A percentile compares a stretch with the other conserved stretches of the same genome.
These are phyloP conservation scores for Arabidopsis arenosa DNA, from an alignment of 345 rosid species.

Conservation along the genomic window DNA sequence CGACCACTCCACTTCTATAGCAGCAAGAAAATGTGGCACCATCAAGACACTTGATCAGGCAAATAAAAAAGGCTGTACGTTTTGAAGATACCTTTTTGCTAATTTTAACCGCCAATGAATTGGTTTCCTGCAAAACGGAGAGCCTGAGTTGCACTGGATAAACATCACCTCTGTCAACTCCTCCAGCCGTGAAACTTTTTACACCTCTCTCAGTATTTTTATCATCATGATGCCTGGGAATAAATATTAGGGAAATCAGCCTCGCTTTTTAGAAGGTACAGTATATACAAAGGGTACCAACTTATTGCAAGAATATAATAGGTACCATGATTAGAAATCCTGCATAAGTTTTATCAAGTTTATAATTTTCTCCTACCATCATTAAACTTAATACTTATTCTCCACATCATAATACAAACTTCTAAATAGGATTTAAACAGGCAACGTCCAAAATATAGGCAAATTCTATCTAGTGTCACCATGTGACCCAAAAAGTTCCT, in stretches of 20 bases:
- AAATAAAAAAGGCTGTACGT: conserved; percentile 10
- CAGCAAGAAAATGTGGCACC: conserved; percentile 15
- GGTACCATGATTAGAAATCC: conserved; percentile 15
- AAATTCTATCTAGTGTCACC: background rate
- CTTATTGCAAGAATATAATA: conserved; percentile 10
- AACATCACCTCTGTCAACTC: conserved; percentile 92
- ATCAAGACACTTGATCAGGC: conserved; percentile 20
- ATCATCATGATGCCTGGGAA: conserved; percentile 77
- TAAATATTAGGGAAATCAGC: conserved; percentile 21
- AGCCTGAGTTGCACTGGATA: conserved; percentile 92
- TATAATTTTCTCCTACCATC: background rate
- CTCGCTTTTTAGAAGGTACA: background rate
- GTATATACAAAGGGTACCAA: background rate
- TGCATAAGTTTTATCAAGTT: conserved; percentile 10
- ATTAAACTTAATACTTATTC: background rate
- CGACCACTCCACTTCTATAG: conserved; percentile 22
- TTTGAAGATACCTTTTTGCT: conserved; percentile 75
- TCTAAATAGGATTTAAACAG: conserved; percentile 9
- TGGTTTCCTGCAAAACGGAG: conserved; percentile 67
- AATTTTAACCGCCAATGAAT: conserved; percentile 78
- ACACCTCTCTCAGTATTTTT: conserved; percentile 68
- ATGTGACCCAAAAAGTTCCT: background rate
- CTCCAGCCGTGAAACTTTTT: conserved; percentile 76
- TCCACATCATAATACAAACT: conserved; percentile 11
- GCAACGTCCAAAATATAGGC: background rate